Conservation (phyloP, 805 yeast species). For the Starmera caribaea region DNA sequence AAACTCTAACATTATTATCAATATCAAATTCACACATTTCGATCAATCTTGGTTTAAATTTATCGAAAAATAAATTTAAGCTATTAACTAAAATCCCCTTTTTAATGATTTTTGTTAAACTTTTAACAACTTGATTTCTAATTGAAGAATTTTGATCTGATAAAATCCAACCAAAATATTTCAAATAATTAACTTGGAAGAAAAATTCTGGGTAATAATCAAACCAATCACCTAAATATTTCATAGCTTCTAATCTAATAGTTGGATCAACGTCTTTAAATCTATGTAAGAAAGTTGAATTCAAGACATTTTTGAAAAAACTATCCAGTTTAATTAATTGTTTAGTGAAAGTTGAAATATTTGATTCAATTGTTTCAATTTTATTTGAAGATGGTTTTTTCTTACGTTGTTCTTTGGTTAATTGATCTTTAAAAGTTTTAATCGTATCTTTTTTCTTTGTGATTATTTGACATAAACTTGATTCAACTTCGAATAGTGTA, state of each 20-base stretch:
- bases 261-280: conserved; percentile 70
- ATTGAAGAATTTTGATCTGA: conserved; percentile 60
- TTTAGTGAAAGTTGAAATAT: conserved; percentile 29
- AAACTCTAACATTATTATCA: conserved; percentile 43
- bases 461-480: conserved; percentile 44
- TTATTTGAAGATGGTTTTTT: conserved; percentile 30
- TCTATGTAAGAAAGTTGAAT: conserved; percentile 61
- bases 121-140: conserved; percentile 53
- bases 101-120: conserved; percentile 40
- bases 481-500: conserved; percentile 49
- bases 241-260: conserved; percentile 64
- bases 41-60: conserved; percentile 56
- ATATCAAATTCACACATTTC: conserved; percentile 51
- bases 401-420: conserved; percentile 22
- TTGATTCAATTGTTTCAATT: conserved; percentile 34
- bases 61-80: conserved; percentile 67
- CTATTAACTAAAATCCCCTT: conserved; percentile 43
- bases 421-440: conserved; percentile 28
- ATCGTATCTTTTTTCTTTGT: conserved; percentile 24
- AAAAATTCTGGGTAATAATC: conserved; percentile 60
- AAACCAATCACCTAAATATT: conserved; percentile 62
- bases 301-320: conserved; percentile 55
- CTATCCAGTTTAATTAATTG: conserved; percentile 46
- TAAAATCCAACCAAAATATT: conserved; percentile 78
- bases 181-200: conserved; percentile 56